These are phyloP conservation scores for Terfezia boudieri DNA, from an alignment of 495 filamentous ascomycete genomes.

Conservation along the genomic window DNA sequence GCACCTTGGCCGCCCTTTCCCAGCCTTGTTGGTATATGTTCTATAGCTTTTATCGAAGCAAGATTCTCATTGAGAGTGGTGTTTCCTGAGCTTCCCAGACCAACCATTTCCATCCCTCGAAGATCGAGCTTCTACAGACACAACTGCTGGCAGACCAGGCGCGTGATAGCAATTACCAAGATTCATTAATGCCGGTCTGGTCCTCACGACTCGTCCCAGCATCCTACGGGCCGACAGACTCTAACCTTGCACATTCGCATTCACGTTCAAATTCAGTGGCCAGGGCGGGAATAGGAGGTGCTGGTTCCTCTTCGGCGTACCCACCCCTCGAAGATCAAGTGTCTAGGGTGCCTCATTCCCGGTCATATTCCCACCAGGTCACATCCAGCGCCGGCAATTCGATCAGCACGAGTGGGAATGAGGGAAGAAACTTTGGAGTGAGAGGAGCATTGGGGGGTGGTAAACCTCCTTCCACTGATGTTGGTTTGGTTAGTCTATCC, in stretches of 20 bases:
- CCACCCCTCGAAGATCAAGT: too few species aligned
- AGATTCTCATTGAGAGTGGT: too few species aligned
- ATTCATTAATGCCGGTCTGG: slow-evolving; percentile 9
- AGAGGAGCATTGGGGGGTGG: background rate
- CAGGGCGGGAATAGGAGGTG: slow-evolving; percentile 1
- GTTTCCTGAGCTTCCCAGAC: too few species aligned
- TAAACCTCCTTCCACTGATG: too few species aligned
- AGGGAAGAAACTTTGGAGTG: slow-evolving; percentile 8
- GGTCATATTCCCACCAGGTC: slow-evolving; percentile 13
- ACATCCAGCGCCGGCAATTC: background rate
- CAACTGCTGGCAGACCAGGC: too few species aligned
- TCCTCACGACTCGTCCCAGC: slow-evolving; percentile 8
- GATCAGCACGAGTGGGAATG: slow-evolving; percentile 1
- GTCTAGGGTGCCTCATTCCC: slow-evolving; percentile 2
- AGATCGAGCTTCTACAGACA: too few species aligned
- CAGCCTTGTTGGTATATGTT: too few species aligned
- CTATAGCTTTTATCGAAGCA: too few species aligned
- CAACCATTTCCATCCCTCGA: too few species aligned
- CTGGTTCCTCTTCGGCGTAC: background rate
- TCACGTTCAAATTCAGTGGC: slow-evolving; percentile 1
- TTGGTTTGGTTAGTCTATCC: too few species aligned
- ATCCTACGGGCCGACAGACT: slow-evolving; percentile 1
- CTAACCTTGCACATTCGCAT: background rate
- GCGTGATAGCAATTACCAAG: too few species aligned
- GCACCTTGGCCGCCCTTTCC: too few species aligned